These are phyloP conservation scores for Fusarium zealandicum DNA, from an alignment of 2,329 filamentous ascomycete species.

Conservation along the genomic window DNA sequence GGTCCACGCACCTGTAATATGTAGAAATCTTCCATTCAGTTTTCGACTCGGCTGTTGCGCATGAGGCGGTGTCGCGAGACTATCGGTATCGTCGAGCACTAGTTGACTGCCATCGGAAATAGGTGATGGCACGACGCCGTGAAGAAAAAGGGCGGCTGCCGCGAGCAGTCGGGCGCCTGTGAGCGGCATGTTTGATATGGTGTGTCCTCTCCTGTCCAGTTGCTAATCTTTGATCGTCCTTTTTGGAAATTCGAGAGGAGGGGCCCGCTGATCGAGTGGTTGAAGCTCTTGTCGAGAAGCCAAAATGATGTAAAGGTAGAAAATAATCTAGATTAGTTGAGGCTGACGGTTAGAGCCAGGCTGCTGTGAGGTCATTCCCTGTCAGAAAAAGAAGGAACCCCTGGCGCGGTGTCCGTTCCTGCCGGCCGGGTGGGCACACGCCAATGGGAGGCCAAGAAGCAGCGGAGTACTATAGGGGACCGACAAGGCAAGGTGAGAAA, in stretches of 20 bases:
- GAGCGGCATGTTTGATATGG: constrained; percentile 32
- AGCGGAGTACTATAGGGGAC: not conserved
- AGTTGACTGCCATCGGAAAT: constrained; percentile 29
- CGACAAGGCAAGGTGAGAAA: not conserved
- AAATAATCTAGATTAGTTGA: constrained; percentile 6
- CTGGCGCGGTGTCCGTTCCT: constrained; percentile 6
- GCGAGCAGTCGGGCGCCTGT: constrained; percentile 42
- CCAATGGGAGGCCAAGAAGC: not conserved
- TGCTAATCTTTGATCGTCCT: not conserved
- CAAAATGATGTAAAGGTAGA: constrained; percentile 4
- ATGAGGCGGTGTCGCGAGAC: constrained; percentile 22
- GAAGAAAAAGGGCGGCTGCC: constrained; percentile 39
- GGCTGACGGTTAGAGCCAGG: not conserved
- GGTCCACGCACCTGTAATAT: constrained; percentile 77
- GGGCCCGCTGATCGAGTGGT: not conserved
- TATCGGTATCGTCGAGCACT: constrained; percentile 25
- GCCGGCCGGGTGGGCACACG: constrained; percentile 4
- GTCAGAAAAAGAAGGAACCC: constrained; percentile 10
- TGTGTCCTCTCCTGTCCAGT: not conserved
- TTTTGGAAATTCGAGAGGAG: not conserved
- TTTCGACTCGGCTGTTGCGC: constrained; percentile 47
- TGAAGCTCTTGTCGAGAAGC: not conserved
- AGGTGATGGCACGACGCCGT: constrained; percentile 35
- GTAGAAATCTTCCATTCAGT: constrained; percentile 79
- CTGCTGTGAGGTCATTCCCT: constrained; percentile 35